Conservation (phyloP, 192 early-diverging fungal species). For the Backusella australiensis region DNA sequence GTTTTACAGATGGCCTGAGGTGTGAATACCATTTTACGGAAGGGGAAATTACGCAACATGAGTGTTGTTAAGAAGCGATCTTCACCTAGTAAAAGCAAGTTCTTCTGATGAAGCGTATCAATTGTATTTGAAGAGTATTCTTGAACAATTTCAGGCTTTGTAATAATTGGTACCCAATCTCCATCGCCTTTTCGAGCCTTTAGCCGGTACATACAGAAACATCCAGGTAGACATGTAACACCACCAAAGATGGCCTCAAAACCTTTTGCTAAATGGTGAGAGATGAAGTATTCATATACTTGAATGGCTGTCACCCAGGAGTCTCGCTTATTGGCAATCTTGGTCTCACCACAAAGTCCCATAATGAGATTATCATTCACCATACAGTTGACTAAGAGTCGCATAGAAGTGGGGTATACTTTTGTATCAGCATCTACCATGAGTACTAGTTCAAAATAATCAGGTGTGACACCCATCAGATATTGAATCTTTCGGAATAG, state of each 20-base stretch:
- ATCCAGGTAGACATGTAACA: slow-evolving; percentile 96
- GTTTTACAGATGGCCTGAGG: slow-evolving; percentile 85
- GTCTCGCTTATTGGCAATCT: slow-evolving; percentile 92
- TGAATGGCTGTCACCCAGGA: slow-evolving; percentile 91
- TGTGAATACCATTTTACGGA: slow-evolving; percentile 86
- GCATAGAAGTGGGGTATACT: slow-evolving; percentile 73
- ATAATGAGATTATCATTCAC: slow-evolving; percentile 89
- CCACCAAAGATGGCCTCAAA: slow-evolving; percentile 97
- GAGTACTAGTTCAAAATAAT: slow-evolving; percentile 74
- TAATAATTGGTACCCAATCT: slow-evolving; percentile 83
- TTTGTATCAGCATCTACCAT: slow-evolving; percentile 96
- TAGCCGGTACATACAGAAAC: slow-evolving; percentile 98
- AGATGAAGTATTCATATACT: slow-evolving; percentile 98
- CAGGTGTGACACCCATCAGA: slow-evolving; percentile 85
- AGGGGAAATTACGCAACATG: slow-evolving; percentile 84
- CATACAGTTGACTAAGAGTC: slow-evolving; percentile 86
- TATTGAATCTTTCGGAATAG: slow-evolving; percentile 82
- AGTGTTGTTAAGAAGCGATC: slow-evolving; percentile 89
- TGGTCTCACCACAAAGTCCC: slow-evolving; percentile 97
- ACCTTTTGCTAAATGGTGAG: slow-evolving; percentile 91
- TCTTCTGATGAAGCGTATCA: slow-evolving; percentile 84
- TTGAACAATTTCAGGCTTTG: slow-evolving; percentile 87
- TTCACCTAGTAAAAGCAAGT: slow-evolving; percentile 82
- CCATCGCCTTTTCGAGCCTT: slow-evolving; percentile 76
- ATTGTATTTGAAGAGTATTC: slow-evolving; percentile 81